Percentiles rank a stretch among this genome's conserved stretches.
These are phyloP conservation scores for Leccinum broughii DNA, from an alignment of 768 basidiomycete species.

Conservation along the genomic window DNA sequence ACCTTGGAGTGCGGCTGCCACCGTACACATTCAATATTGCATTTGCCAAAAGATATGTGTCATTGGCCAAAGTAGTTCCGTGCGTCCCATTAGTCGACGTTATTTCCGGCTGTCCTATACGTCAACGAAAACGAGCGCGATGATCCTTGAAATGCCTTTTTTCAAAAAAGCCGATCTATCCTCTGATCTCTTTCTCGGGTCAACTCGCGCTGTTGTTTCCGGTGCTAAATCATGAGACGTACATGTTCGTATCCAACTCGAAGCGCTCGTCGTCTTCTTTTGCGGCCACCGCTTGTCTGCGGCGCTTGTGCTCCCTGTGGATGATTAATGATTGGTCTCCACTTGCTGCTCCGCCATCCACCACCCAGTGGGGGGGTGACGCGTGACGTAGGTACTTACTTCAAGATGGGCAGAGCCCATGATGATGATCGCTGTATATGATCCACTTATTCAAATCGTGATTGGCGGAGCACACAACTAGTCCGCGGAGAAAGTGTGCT, in stretches of 20 bases:
- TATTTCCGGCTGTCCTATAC: conserved; percentile 12
- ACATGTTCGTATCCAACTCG: not conserved
- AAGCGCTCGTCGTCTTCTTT: not conserved
- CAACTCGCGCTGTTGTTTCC: not conserved
- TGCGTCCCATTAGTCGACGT: not conserved
- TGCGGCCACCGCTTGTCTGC: not conserved
- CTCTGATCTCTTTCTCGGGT: conserved; percentile 7
- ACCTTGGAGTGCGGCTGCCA: conserved; percentile 20
- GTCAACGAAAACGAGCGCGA: not conserved
- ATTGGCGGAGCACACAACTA: not conserved
- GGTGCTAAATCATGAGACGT: not conserved
- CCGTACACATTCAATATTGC: conserved; percentile 1
- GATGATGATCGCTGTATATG: not conserved
- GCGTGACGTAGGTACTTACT: not conserved
- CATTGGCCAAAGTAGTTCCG: not conserved
- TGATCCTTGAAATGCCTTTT: conserved; percentile 2
- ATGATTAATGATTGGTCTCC: not conserved
- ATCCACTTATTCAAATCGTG: not conserved
- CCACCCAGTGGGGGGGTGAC: not conserved
- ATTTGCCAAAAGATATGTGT: not conserved
- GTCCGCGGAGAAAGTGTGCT: not conserved
- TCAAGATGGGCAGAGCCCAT: not conserved
- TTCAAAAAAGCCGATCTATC: not conserved
- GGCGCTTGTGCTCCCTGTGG: not conserved
- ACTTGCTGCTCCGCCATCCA: not conserved